Conservation (phyloP, 768 basidiomycete genomes). For the Mycena sanguinolenta region DNA sequence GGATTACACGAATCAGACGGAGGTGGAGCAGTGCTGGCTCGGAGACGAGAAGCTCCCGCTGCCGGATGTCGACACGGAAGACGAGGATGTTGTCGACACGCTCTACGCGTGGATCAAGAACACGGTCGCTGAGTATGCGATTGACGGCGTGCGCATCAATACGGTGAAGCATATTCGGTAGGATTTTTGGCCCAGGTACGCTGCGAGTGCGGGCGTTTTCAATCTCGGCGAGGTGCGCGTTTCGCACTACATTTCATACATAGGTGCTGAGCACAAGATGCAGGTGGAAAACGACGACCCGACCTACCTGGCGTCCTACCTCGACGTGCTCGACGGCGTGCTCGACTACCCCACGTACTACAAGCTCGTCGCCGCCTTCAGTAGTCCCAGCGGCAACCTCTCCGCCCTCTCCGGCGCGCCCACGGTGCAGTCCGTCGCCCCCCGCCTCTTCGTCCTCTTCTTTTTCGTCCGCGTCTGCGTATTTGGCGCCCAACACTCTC, state of each 20-base stretch:
- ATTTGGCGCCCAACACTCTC: too few species aligned
- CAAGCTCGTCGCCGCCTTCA: conserved; percentile 65
- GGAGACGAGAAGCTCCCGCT: conserved; percentile 77
- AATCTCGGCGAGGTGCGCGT: conserved; percentile 77
- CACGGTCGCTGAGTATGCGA: conserved; percentile 68
- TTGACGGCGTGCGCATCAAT: conserved; percentile 83
- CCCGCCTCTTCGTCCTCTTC: too few species aligned
- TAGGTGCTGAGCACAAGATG: background rate
- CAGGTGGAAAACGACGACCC: conserved; percentile 41
- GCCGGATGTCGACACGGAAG: conserved; percentile 80
- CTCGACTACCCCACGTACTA: conserved; percentile 74
- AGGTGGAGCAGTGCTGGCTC: conserved; percentile 79
- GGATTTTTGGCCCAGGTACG: conserved; percentile 78
- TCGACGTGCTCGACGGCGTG: conserved; percentile 64
- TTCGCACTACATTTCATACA: background rate
- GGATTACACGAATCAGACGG: conserved; percentile 70
- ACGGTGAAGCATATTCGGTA: conserved; percentile 70
- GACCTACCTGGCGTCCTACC: conserved; percentile 57
- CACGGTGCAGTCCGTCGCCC: too few species aligned
- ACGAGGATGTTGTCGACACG: conserved; percentile 62
- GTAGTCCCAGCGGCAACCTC: conserved; percentile 66
- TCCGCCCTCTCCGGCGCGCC: conserved; percentile 23
- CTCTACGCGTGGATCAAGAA: conserved; percentile 73
- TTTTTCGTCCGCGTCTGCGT: too few species aligned
- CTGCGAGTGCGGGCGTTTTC: conserved; percentile 72